Conservation (phyloP, 352 stramenopile species). For the Phytophthora boehmeriae region DNA sequence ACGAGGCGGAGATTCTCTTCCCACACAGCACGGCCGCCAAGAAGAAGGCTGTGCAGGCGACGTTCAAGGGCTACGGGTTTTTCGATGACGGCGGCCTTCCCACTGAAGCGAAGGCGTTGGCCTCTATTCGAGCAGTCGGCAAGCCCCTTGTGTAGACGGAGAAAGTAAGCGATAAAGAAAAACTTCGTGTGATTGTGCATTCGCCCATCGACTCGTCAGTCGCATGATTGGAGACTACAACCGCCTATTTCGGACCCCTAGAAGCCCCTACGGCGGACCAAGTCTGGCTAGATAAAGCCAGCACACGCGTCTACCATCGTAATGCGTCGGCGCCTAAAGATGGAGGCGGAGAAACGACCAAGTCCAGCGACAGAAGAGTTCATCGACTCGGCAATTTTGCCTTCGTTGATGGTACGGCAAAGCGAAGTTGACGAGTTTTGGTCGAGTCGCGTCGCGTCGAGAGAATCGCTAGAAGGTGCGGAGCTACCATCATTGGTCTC, state of each 20-base stretch:
- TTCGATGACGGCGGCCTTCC: conserved; percentile 64
- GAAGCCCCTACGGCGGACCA: conserved; percentile 15
- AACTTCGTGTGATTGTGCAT: no score
- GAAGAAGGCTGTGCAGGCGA: conserved; percentile 50
- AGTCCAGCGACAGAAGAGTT: conserved; percentile 4
- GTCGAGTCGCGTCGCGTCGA: conserved; percentile 14
- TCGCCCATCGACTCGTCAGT: no score
- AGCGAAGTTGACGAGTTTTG: conserved; percentile 9
- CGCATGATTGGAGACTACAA: no score
- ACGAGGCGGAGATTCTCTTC: conserved; percentile 82
- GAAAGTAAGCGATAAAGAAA: no score
- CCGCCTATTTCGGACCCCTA: conserved; percentile 28
- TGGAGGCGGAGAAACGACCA: conserved; percentile 26
- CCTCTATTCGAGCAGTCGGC: conserved; percentile 37
- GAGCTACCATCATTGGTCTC: conserved; percentile 16
- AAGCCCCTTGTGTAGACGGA: conserved; percentile 35
- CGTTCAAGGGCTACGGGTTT: conserved; percentile 82
- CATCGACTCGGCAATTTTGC: conserved; percentile 9
- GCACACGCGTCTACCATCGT: conserved; percentile 13
- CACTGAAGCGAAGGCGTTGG: conserved; percentile 36
- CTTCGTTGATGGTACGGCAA: conserved; percentile 19
- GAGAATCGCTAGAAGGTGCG: no score
- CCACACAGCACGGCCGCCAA: conserved; percentile 61
- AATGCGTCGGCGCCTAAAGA: conserved; percentile 26
- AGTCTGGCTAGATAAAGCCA: conserved; percentile 28